Conservation (phyloP, 140 eudicot species). For the Oenanthe javanica region DNA sequence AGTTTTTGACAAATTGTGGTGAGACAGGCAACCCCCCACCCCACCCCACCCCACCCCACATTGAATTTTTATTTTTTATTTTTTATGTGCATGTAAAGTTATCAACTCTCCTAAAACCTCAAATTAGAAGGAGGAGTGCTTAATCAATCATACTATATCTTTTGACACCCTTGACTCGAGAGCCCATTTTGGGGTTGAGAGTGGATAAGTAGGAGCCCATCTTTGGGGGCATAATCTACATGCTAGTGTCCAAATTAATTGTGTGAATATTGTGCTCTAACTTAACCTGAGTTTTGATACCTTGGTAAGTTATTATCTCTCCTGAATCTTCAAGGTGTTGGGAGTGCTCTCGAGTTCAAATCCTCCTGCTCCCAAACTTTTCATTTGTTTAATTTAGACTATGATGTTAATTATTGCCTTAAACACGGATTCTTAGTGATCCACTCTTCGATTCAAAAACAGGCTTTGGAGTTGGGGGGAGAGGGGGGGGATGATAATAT, state of each 20-base stretch:
- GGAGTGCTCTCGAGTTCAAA: too few relatives aligned
- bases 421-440: neutral
- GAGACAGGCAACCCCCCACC: neutral
- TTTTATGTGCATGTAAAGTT: too few relatives aligned
- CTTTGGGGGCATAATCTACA: neutral
- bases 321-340: too few relatives aligned
- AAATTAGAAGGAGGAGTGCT: neutral
- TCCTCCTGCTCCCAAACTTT: neutral
- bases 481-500: neutral
- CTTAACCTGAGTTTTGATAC: neutral
- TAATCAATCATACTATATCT: neutral
- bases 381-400: neutral
- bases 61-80: too few relatives aligned
- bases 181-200: neutral
- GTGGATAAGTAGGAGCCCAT: neutral
- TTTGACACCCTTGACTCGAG: neutral
- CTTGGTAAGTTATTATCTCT: too few relatives aligned
- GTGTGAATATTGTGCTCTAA: neutral
- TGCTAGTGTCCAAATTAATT: neutral
- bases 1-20: neutral
- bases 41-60: too few relatives aligned
- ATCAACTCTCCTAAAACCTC: neutral
- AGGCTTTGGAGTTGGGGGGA: too few relatives aligned
- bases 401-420: neutral
- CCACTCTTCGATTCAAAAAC: too few relatives aligned